These are phyloP conservation scores for Cornus controversa DNA, from an alignment of 148 eudicot species.

Conservation along the genomic window DNA sequence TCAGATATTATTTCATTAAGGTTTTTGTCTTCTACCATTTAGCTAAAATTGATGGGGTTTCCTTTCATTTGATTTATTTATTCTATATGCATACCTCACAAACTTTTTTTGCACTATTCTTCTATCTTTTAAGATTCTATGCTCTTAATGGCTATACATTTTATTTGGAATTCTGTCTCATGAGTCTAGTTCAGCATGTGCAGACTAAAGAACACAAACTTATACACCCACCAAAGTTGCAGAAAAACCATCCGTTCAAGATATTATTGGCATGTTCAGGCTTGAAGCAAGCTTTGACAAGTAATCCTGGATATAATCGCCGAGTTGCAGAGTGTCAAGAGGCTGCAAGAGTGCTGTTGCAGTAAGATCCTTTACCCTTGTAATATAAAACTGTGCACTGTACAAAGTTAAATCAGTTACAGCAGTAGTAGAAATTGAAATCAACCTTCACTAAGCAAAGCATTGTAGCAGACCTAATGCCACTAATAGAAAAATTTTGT, in stretches of 20 bases:
- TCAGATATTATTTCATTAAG: not conserved
- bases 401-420: too few species aligned
- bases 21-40: not conserved
- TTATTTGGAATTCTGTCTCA: not conserved
- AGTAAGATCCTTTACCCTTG: conserved; percentile 46
- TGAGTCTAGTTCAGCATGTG: conserved; percentile 9
- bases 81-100: not conserved
- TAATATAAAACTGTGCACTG: not conserved
- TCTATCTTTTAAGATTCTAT: not conserved
- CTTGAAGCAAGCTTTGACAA: conserved; percentile 83
- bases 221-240: conserved; percentile 47
- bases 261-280: conserved; percentile 91
- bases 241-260: conserved; percentile 49
- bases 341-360: conserved; percentile 77
- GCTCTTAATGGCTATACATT: not conserved
- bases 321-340: conserved; percentile 88
- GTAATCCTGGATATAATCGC: conserved; percentile 71
- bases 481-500: too few species aligned
- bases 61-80: not conserved
- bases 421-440: too few species aligned
- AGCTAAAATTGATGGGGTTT: not conserved
- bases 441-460: too few species aligned
- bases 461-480: too few species aligned
- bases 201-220: conserved; percentile 91
- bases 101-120: not conserved